Base-by-base conservation (phyloP, 2,329 filamentous ascomycete species). In the Eurotiales sp. region DNA sequence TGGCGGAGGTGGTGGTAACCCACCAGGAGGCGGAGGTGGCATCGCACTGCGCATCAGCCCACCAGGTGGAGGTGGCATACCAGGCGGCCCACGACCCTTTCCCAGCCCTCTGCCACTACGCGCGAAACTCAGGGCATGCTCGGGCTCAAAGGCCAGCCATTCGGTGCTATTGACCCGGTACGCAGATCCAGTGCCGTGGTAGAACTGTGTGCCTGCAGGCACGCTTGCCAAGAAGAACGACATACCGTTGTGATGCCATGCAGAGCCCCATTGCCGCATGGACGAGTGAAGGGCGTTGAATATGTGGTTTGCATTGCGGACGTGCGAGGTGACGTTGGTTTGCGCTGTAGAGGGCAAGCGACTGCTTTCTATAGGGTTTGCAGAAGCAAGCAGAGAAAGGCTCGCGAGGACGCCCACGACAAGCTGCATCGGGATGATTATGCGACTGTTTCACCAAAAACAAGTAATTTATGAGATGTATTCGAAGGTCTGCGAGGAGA, bases 101-200 rank as follows among this genome's bases (percentile, higher is more conserved):
- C 30, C 32, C 21, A 11, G 42, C 11, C 29, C n/a, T 10, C 2
- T 3, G 4, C 41, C 41, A 25, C 11, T 15, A 2, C 57, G 48
- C 0, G 85, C 83, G 67, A 90, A 90, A 2, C 74, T 63, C 57
- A 86, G 74, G 0, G 86, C 84, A 66, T 90, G 87, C 59, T 90
- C 86, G 3, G 85, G 78, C 64, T 90, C 87, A 61, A 90, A 90
- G 0, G 87, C 87, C 1, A 90, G 72, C 86, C 87, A 90, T 59
- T 90, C 83, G 3, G 76, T 78, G 0, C 75, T 77, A 2, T 68
- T 65, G 0, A 87, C 76, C 0, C 75, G 71, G 1, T 76, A 65
- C 0, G 71, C 58, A 0, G 61, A 64, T 8, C 57, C 58, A 0
- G 76, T 77, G 11, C 87, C 87, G 61, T 90, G 87, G 59, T 89